Evolutionary conservation across 805 yeast genomes (phyloP).

Genomic region (Candida orba): DNA sequence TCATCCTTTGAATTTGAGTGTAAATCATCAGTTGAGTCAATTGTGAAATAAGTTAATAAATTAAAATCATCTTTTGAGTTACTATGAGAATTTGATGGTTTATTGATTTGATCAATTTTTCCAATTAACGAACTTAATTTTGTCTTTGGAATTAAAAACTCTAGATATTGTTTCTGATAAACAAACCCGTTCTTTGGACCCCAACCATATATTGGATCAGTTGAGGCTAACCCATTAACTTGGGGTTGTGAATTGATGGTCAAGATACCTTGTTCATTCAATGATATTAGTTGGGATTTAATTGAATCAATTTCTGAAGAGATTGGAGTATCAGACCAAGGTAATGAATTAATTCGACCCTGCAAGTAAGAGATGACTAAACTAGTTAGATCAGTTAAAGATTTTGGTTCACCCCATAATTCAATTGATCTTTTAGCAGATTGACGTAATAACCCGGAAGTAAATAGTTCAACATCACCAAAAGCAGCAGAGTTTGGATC

Average conservation of each 20-base stretch:
- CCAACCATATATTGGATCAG: constrained; percentile 79
- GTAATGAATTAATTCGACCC: constrained; percentile 68
- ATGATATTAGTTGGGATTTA: constrained; percentile 46
- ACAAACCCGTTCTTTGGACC: constrained; percentile 92
- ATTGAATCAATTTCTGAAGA: constrained; percentile 67
- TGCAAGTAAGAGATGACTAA: constrained; percentile 63
- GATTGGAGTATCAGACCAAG: constrained; percentile 94
- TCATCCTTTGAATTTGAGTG: constrained; percentile 64
- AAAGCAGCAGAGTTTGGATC: constrained; percentile 96
- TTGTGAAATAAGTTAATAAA: constrained; percentile 72
- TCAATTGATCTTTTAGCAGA: constrained; percentile 72
- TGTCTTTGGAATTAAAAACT: constrained; percentile 65
- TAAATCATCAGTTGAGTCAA: constrained; percentile 49
- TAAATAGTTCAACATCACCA: constrained; percentile 81
- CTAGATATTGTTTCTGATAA: constrained; percentile 90
- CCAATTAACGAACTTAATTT: constrained; percentile 31
- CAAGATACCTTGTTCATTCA: constrained; percentile 62
- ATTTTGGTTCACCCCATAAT: constrained; percentile 80
- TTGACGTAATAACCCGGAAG: constrained; percentile 75
- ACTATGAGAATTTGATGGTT: constrained; percentile 16
- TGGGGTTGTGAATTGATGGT: constrained; percentile 95
- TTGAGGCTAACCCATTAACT: constrained; percentile 69
- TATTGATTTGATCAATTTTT: constrained; percentile 41
- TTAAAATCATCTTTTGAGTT: constrained; percentile 31
- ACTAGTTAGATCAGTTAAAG: constrained; percentile 49